Conservation (phyloP, 2,329 filamentous ascomycete genomes). For the Talaromyces piceae region DNA sequence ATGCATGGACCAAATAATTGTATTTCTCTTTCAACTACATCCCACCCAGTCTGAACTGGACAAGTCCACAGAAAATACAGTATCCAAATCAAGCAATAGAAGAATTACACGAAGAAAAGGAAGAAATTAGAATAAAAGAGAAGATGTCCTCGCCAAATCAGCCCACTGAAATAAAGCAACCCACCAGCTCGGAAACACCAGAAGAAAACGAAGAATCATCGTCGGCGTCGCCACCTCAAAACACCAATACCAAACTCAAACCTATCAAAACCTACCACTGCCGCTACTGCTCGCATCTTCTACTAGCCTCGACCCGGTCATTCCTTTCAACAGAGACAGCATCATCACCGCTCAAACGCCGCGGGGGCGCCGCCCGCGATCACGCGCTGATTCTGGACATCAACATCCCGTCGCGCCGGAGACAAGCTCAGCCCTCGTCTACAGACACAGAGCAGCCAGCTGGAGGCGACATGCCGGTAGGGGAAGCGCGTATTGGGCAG, state of each 20-base stretch:
- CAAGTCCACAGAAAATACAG: no score
- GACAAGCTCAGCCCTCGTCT: not conserved
- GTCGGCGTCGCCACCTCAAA: not conserved
- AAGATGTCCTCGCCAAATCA: no score
- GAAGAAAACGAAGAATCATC: not conserved
- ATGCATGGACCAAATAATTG: no score
- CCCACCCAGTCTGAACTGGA: no score
- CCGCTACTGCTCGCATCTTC: conserved; percentile 55
- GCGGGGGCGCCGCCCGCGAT: conserved; percentile 33
- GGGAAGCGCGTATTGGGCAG: conserved; percentile 5
- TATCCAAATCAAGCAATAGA: no score
- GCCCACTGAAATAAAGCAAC: no score
- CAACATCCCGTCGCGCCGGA: conserved; percentile 7
- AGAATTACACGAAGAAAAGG: not conserved
- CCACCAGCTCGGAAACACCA: no score
- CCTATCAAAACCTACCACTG: conserved; percentile 51
- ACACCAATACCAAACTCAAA: not conserved
- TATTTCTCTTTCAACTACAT: no score
- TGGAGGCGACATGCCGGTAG: conserved; percentile 11
- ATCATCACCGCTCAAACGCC: conserved; percentile 1
- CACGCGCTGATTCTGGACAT: conserved; percentile 52
- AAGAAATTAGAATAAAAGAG: no score
- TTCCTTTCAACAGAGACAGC: conserved; percentile 30
- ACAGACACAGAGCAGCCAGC: conserved; percentile 14
- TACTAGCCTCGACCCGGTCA: conserved; percentile 52